A percentile compares a stretch with the other conserved stretches of the same genome.
phyloP scores from a whole-genome alignment of 2,329 filamentous ascomycete genomes.

The Colletotrichum gloeosporioides region DNA sequence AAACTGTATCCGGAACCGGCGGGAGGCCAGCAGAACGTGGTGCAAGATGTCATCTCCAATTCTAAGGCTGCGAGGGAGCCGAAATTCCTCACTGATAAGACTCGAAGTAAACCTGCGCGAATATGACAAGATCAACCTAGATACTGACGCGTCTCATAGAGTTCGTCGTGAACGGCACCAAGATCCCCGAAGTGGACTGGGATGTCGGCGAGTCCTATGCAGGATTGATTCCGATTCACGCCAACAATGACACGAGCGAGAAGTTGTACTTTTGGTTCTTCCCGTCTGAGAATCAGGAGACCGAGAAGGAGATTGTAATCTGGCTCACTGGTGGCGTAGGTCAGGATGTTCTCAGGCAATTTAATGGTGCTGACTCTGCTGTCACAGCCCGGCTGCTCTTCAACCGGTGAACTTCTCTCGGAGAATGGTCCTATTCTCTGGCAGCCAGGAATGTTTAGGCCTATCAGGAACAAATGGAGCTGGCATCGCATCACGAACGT shows the following conservation, averaged over 20 bases:
- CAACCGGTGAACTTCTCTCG: slow-evolving; percentile 72
- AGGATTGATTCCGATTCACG: slow-evolving; percentile 64
- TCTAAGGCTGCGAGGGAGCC: slow-evolving; percentile 24
- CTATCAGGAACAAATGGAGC: slow-evolving; percentile 71
- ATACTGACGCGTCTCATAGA: slow-evolving; percentile 38
- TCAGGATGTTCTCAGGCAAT: neutral
- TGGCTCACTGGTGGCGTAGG: slow-evolving; percentile 63
- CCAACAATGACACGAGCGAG: slow-evolving; percentile 46
- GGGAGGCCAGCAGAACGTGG: neutral
- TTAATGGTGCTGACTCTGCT: fast-evolving
- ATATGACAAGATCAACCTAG: fast-evolving
- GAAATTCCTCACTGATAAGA: slow-evolving; percentile 26
- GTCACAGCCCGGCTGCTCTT: slow-evolving; percentile 59
- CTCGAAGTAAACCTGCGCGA: neutral
- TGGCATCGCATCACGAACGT: slow-evolving; percentile 81
- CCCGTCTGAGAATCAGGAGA: slow-evolving; percentile 55
- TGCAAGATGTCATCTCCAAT: neutral
- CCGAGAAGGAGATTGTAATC: slow-evolving; percentile 64
- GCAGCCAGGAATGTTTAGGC: slow-evolving; percentile 72
- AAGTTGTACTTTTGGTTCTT: slow-evolving; percentile 74
- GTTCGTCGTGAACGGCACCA: slow-evolving; percentile 68
- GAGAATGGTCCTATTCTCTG: slow-evolving; percentile 79
- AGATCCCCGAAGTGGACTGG: slow-evolving; percentile 72
- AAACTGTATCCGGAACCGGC: neutral
- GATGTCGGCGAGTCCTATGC: slow-evolving; percentile 72